A percentile compares a stretch with the other conserved stretches of the same genome.
These are phyloP conservation scores for Artemisia argyi DNA, from an alignment of 129 eudicot species.

Conservation along the genomic window DNA sequence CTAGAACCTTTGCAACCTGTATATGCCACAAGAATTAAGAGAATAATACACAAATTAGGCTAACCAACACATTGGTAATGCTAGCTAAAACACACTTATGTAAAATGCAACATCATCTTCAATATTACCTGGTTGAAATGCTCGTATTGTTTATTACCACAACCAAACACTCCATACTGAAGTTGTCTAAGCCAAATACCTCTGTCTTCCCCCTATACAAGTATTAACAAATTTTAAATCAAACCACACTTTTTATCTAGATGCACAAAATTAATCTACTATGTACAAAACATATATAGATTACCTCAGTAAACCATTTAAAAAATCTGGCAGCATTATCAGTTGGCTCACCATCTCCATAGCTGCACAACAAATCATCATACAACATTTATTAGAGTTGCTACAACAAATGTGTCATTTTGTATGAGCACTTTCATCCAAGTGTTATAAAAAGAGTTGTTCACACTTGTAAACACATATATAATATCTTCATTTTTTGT, in stretches of 20 bases:
- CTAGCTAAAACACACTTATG: conserved; percentile 3
- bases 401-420: background rate
- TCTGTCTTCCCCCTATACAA: conserved; percentile 57
- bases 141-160: conserved; percentile 91
- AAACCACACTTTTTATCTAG: conserved; percentile 1
- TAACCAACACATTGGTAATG: conserved; percentile 11
- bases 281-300: background rate
- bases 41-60: conserved; percentile 16
- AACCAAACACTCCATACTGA: conserved; percentile 85
- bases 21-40: background rate
- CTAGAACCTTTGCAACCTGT: conserved; percentile 84
- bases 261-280: conserved; percentile 14
- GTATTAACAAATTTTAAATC: conserved; percentile 4
- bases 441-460: no score
- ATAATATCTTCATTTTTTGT: no score
- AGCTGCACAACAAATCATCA: conserved; percentile 45
- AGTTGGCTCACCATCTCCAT: conserved; percentile 99
- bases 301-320: conserved; percentile 93
- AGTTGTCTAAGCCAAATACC: conserved; percentile 79
- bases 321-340: conserved; percentile 95
- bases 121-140: conserved; percentile 86
- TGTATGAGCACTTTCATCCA: background rate
- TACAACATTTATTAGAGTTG: conserved; percentile 10
- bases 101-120: background rate
- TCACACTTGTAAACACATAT: no score